Evolutionary conservation across 2,329 filamentous ascomycete genomes (phyloP), one percentile per base, ranked within the genome.

Genomic region (Colletotrichum incanum): DNA sequence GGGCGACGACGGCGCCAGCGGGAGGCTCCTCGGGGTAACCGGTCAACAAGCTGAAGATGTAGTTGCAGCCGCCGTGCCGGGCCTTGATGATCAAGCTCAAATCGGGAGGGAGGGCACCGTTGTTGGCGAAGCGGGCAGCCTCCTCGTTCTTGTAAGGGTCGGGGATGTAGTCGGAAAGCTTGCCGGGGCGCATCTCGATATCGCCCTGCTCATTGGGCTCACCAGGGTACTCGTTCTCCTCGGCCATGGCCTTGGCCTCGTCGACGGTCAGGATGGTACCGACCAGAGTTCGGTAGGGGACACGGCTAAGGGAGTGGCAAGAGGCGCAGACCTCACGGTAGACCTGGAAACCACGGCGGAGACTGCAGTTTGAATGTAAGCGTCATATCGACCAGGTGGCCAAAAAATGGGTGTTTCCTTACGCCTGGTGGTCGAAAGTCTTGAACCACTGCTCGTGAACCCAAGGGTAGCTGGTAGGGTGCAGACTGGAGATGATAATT

Each of bases 271-370:
- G 91, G 84, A 97, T 89, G 76, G 91, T 91, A 83, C 96, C 96
- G 80, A 99, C 96, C 74, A 98, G 90, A 71, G 93, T 82, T 84
- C 96, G 94, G 91, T 97, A 99, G 73, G 96, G 96, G 72, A 99
- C 91, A 88, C 96, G 94, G 85, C 89, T 92, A 75, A 99, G 92
- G 75, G 96, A 99, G 90, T 99, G 96, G 91, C 96, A 99, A 79
- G 94, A 94, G 74, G 95, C 92, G 90, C 96, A 99, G 81, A 99
- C 96, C 87, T 99, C 96, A 78, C 93, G 94, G 90, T 99, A 99
- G 82, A 99, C 96, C 87, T 98, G 95, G 92, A 98, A 99, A 86
- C 96, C 96, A 88, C 96, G 95, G 84, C 96, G 96, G 77, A 99
- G 95, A 80, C 95, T 98, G 77, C 66, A 63, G n/a, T 16, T 58